Conservation (phyloP, 2,329 filamentous ascomycete genomes). For the Monosporascus ibericus region DNA sequence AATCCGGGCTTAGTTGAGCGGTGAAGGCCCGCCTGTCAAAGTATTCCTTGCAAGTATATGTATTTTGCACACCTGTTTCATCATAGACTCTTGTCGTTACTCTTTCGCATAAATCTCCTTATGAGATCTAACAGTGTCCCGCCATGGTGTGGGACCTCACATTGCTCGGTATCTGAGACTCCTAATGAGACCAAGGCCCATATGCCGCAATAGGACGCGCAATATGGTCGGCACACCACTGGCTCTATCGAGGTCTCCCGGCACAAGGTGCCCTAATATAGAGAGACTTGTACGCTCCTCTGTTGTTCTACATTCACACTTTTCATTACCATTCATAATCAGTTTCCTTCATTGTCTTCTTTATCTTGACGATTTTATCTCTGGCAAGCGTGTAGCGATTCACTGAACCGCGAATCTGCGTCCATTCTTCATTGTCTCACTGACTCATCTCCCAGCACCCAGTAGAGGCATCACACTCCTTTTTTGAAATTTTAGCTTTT, state of each 20-base stretch:
- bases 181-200: no score
- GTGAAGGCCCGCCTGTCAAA: slow-evolving; percentile 12
- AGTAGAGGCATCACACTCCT: neutral
- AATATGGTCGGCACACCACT: no score
- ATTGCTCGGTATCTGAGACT: no score
- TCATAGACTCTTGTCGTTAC: neutral
- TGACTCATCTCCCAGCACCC: neutral
- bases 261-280: no score
- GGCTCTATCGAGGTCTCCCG: no score
- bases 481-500: neutral
- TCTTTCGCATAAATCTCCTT: no score
- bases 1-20: slow-evolving; percentile 8
- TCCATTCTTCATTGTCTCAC: slow-evolving; percentile 1
- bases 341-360: slow-evolving; percentile 4
- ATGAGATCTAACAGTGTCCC: no score
- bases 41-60: slow-evolving; percentile 2
- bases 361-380: slow-evolving; percentile 12
- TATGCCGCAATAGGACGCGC: no score
- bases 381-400: neutral
- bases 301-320: neutral
- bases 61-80: neutral
- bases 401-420: neutral
- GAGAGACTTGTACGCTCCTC: slow-evolving; percentile 13
- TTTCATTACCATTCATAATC: neutral
- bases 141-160: no score